Evolutionary conservation across 2,329 filamentous ascomycete species (phyloP).

Genomic region (Fusarium odoratissimum): DNA sequence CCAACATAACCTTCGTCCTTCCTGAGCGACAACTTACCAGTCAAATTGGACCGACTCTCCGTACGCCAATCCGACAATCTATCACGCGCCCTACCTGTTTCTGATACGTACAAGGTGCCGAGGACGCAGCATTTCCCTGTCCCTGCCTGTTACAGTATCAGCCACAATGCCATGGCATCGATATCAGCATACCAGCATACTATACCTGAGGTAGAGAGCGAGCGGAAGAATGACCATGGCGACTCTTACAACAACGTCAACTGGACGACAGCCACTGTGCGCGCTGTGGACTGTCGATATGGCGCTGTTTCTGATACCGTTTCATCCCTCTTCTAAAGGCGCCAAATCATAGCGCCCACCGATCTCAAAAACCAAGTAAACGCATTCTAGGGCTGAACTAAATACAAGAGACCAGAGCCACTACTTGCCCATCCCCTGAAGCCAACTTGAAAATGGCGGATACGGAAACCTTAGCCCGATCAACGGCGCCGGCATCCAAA

Average conservation of each 20-base stretch:
- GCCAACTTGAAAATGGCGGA: constrained; percentile 33
- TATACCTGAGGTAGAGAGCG: neutral
- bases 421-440: constrained; percentile 35
- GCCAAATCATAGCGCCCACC: constrained; percentile 42
- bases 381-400: constrained; percentile 45
- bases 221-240: neutral
- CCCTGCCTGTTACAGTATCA: constrained; percentile 18
- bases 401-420: constrained; percentile 12
- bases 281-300: constrained; percentile 19
- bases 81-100: constrained; percentile 14
- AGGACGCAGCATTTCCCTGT: neutral
- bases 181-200: neutral
- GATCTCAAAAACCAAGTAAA: constrained; percentile 28
- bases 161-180: constrained; percentile 19
- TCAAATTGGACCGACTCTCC: neutral
- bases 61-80: constrained; percentile 20
- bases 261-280: constrained; percentile 12
- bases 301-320: constrained; percentile 25
- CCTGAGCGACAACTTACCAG: constrained; percentile 6
- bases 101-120: neutral
- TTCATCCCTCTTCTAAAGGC: constrained; percentile 34
- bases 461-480: constrained; percentile 30
- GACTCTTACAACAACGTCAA: constrained; percentile 2
- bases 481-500: constrained; percentile 39
- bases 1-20: constrained; percentile 4